Conservation (phyloP, 163 green algal species). For the Scenedesmus sp. region DNA sequence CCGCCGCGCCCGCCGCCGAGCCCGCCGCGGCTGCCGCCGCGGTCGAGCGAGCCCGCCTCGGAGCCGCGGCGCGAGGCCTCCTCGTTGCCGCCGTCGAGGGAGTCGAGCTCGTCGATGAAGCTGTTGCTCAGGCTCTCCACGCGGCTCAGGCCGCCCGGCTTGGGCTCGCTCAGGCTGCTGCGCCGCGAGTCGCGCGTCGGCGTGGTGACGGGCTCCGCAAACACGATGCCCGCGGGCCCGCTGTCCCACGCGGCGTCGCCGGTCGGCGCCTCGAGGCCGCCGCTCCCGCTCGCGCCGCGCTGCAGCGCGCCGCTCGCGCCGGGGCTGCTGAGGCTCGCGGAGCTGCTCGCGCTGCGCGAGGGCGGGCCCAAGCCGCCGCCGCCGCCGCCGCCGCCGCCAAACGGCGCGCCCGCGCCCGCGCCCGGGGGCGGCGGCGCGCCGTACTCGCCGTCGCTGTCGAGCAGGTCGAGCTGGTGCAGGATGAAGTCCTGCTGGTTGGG, state of each 20-base stretch:
- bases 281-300: conserved; percentile 4
- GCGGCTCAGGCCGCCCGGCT: conserved; percentile 59
- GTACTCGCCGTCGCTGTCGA: too few species aligned
- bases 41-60: conserved; percentile 33
- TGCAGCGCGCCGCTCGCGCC: background rate
- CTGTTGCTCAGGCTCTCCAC: conserved; percentile 67
- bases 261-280: conserved; percentile 31
- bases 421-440: too few species aligned
- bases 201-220: conserved; percentile 64
- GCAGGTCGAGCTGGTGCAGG: conserved; percentile 53
- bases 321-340: conserved; percentile 32
- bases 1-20: background rate
- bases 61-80: conserved; percentile 38
- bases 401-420: too few species aligned
- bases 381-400: too few species aligned
- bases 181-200: conserved; percentile 39
- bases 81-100: background rate
- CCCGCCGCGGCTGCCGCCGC: background rate
- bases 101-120: conserved; percentile 60
- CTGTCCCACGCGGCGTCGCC: conserved; percentile 60
- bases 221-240: conserved; percentile 62
- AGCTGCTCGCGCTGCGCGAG: conserved; percentile 32
- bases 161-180: conserved; percentile 30
- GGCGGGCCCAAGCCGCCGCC: too few species aligned
- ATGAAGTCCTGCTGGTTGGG: conserved; percentile 57